Evolutionary conservation across 108 stramenopile genomes (phyloP).

Genomic region (Skeletonema tropicum): DNA sequence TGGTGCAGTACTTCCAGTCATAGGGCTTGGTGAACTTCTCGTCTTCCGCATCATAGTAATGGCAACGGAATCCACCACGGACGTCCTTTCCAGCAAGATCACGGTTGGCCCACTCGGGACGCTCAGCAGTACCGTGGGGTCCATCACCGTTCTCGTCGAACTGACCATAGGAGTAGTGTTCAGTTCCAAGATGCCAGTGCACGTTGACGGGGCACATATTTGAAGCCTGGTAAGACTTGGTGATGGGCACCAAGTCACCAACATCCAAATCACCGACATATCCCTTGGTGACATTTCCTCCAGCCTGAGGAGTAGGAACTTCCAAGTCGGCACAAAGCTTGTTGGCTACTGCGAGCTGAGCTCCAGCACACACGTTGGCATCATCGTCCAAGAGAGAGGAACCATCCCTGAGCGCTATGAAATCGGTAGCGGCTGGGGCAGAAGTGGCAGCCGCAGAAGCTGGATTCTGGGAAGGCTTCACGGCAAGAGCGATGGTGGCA

Average conservation of each 20-base stretch:
- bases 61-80: constrained; percentile 48
- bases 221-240: constrained; percentile 62
- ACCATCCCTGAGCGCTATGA: background rate
- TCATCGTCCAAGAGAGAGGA: constrained; percentile 17
- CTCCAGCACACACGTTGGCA: constrained; percentile 23
- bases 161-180: constrained; percentile 68
- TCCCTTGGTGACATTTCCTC: constrained; percentile 61
- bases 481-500: constrained; percentile 22
- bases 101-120: constrained; percentile 33
- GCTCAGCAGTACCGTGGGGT: constrained; percentile 26
- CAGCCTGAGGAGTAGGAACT: constrained; percentile 39
- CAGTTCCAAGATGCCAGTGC: constrained; percentile 79
- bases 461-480: background rate
- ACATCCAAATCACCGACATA: constrained; percentile 30
- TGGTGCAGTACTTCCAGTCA: constrained; percentile 54
- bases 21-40: constrained; percentile 52
- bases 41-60: constrained; percentile 39
- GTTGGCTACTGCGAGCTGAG: constrained; percentile 20
- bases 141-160: constrained; percentile 62
- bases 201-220: constrained; percentile 58
- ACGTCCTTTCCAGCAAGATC: constrained; percentile 35
- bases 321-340: constrained; percentile 30
- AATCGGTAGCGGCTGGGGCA: background rate
- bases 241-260: constrained; percentile 43
- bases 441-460: background rate